Percentiles rank a stretch among this genome's conserved stretches.
phyloP scores from a whole-genome alignment of 139 green algal genomes.

The Picocystis salinarum region DNA sequence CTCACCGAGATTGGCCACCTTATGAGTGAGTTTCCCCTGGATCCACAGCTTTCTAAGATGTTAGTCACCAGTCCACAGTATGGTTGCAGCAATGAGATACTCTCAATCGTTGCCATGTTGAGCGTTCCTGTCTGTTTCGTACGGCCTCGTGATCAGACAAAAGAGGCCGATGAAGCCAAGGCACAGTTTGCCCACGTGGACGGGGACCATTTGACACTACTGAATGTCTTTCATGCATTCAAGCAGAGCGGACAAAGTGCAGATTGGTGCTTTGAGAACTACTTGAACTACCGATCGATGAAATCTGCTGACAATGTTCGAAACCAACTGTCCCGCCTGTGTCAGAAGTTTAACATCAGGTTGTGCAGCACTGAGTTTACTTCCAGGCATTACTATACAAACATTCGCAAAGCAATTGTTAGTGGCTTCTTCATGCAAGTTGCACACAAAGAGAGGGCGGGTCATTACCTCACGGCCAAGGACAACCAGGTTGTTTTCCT shows the following conservation, averaged over 20 bases:
- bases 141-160: slow-evolving; percentile 64
- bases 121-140: slow-evolving; percentile 81
- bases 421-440: slow-evolving; percentile 98
- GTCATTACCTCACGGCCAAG: slow-evolving; percentile 97
- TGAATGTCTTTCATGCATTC: slow-evolving; percentile 97
- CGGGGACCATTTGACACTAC: slow-evolving; percentile 85
- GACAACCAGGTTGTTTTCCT: slow-evolving; percentile 83
- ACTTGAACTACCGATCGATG: slow-evolving; percentile 76
- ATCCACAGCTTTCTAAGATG: slow-evolving; percentile 98
- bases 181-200: slow-evolving; percentile 1
- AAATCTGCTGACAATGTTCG: slow-evolving; percentile 90
- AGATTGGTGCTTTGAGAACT: slow-evolving; percentile 91
- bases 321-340: slow-evolving; percentile 60
- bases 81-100: slow-evolving; percentile 88
- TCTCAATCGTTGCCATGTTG: slow-evolving; percentile 91
- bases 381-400: slow-evolving; percentile 77
- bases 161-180: slow-evolving; percentile 65
- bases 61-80: slow-evolving; percentile 75
- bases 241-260: slow-evolving; percentile 64
- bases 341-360: slow-evolving; percentile 21
- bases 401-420: slow-evolving; percentile 90
- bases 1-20: slow-evolving; percentile 66
- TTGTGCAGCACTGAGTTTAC: slow-evolving; percentile 75
- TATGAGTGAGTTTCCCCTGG: slow-evolving; percentile 96
- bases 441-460: slow-evolving; percentile 65